These are phyloP conservation scores for Paragyromitra xinjiangensis DNA, from an alignment of 495 filamentous ascomycete genomes.

Conservation along the genomic window DNA sequence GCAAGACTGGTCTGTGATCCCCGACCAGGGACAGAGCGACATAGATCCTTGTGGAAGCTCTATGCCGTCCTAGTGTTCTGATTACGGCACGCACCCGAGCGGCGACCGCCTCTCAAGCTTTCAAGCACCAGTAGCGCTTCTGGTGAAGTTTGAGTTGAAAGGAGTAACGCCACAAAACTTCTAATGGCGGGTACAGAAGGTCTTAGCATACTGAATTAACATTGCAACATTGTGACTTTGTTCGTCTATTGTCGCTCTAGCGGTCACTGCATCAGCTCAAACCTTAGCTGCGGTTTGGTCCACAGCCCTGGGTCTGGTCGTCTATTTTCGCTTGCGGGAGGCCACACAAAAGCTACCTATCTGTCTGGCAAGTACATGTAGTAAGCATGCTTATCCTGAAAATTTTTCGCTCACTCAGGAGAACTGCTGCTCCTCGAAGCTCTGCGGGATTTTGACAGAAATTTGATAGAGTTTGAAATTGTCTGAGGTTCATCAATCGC, in stretches of 20 bases:
- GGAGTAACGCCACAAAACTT: conserved; percentile 22
- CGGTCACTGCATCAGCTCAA: conserved; percentile 4
- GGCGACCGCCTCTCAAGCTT: conserved; percentile 23
- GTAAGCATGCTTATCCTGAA: background rate
- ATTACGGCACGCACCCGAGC: conserved; percentile 24
- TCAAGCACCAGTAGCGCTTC: background rate
- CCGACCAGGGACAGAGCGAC: conserved; percentile 22
- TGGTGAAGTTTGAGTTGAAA: conserved; percentile 25
- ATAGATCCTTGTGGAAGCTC: background rate
- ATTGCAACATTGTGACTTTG: background rate
- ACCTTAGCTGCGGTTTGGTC: conserved; percentile 7
- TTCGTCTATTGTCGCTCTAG: background rate
- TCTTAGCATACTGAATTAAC: background rate
- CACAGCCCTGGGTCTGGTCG: background rate
- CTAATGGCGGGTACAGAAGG: conserved; percentile 22
- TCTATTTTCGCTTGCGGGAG: conserved; percentile 4
- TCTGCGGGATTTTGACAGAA: conserved; percentile 15
- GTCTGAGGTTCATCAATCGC: conserved; percentile 11
- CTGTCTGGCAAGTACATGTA: background rate
- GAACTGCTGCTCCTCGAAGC: background rate
- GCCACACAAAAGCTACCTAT: background rate
- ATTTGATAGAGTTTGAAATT: conserved; percentile 31
- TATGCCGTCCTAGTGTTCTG: conserved; percentile 1
- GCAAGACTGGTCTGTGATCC: conserved; percentile 35
- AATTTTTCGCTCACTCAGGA: background rate